phyloP scores from a whole-genome alignment of 768 basidiomycete genomes.

The Coprinopsis marcescibilis region DNA sequence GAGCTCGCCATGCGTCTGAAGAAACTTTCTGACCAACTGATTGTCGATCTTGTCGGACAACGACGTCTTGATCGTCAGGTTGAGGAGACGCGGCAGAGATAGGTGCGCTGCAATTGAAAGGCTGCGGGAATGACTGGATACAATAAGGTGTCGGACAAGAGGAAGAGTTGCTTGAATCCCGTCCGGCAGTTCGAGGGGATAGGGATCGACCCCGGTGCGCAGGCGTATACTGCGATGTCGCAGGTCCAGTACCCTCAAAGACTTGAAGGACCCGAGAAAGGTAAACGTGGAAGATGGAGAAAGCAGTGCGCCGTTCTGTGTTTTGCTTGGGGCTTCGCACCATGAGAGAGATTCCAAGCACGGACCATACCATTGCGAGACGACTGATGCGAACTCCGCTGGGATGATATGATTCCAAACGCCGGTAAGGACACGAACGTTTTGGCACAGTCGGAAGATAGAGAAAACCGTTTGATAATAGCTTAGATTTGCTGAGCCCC shows the following conservation, averaged over 20 bases:
- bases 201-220: not conserved
- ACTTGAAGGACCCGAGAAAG: constrained; percentile 35
- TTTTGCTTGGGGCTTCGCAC: constrained; percentile 25
- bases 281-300: constrained; percentile 24
- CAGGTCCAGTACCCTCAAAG: constrained; percentile 41
- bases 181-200: too few relatives aligned
- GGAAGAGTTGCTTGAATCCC: constrained; percentile 28
- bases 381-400: constrained; percentile 34
- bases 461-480: constrained; percentile 39
- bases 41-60: constrained; percentile 15
- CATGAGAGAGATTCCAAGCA: constrained; percentile 41
- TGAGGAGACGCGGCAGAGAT: constrained; percentile 35
- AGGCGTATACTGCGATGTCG: constrained; percentile 26
- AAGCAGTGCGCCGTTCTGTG: constrained; percentile 11
- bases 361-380: constrained; percentile 34
- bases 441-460: constrained; percentile 40
- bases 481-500: constrained; percentile 29
- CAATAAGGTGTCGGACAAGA: constrained; percentile 35
- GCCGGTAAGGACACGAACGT: constrained; percentile 39
- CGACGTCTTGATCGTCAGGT: constrained; percentile 34
- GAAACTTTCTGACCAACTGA: constrained; percentile 29
- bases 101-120: constrained; percentile 33
- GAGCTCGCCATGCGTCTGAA: constrained; percentile 35
- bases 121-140: constrained; percentile 34
- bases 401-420: constrained; percentile 42